A percentile compares a stretch with the other conserved stretches of the same genome.
These are phyloP conservation scores for Phytopythium sindhum DNA, from an alignment of 352 stramenopile genomes.

Conservation along the genomic window DNA sequence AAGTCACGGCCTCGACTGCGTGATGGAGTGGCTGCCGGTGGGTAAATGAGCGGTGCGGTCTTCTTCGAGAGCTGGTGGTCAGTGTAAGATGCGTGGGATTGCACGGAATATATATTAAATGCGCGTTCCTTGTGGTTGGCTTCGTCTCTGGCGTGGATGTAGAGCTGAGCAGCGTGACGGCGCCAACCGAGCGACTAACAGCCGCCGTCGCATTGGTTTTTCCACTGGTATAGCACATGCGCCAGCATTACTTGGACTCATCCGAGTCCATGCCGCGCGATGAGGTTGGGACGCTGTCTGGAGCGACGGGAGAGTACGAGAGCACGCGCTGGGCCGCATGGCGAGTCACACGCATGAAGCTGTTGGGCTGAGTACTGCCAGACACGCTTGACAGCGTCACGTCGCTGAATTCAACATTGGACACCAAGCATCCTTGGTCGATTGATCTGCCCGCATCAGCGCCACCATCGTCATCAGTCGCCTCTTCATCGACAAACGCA, in stretches of 20 bases:
- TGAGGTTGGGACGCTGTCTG: conserved; percentile 8
- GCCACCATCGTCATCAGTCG: not conserved
- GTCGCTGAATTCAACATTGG: not conserved
- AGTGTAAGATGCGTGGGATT: not conserved
- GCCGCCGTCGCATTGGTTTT: not conserved
- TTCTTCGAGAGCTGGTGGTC: not conserved
- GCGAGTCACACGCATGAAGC: not conserved
- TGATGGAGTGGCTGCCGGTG: conserved; percentile 9
- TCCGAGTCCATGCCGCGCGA: not conserved
- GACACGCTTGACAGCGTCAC: not conserved
- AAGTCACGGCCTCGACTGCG: conserved; percentile 14
- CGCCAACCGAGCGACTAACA: not conserved
- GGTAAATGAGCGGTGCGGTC: not conserved
- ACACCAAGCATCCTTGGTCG: not conserved
- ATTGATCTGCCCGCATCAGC: not conserved
- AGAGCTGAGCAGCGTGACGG: not conserved
- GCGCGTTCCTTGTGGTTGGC: not conserved
- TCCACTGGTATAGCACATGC: not conserved
- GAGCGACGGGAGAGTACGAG: conserved; percentile 14
- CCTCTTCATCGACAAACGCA: not conserved
- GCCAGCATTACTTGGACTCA: not conserved
- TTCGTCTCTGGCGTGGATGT: not conserved
- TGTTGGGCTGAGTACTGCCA: not conserved
- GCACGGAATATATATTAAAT: conserved; percentile 2
- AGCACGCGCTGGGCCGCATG: conserved; percentile 6